A percentile compares a stretch with the other conserved stretches of the same genome.
Conservation (phyloP, 2,329 filamentous ascomycete species). For the Penicillium sp. region DNA sequence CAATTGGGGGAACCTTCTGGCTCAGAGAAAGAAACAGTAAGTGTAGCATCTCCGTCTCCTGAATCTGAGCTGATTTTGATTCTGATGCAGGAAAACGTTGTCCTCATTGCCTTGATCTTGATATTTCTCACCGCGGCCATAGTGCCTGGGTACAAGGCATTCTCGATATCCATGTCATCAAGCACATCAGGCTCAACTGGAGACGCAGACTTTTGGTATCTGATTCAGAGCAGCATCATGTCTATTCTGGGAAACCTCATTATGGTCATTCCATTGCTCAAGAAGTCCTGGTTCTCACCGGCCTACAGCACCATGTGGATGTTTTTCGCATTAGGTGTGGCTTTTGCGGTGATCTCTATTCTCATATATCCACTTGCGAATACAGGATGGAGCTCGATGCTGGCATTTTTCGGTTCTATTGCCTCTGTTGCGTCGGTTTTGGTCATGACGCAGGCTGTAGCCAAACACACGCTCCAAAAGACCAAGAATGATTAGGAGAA, state of each 20-base stretch:
- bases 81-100: neutral
- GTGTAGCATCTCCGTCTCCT: neutral
- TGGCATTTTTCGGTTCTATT: conserved; percentile 7
- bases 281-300: conserved; percentile 2
- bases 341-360: conserved; percentile 1
- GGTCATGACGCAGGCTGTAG: conserved; percentile 3
- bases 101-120: neutral
- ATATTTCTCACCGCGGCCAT: conserved; percentile 1
- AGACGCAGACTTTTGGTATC: conserved; percentile 4
- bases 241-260: neutral
- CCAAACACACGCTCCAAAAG: neutral
- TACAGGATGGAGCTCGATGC: conserved; percentile 4
- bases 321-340: neutral
- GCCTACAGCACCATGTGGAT: conserved; percentile 3
- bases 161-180: conserved; percentile 1
- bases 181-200: neutral
- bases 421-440: conserved; percentile 1
- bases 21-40: neutral
- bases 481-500: neutral
- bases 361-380: neutral
- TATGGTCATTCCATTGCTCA: conserved; percentile 2
- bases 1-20: neutral
- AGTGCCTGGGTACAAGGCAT: conserved; percentile 5
- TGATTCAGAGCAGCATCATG: conserved; percentile 5
- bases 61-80: neutral